Conservation (phyloP, 2,329 filamentous ascomycete genomes). For the Alternaria triticina region DNA sequence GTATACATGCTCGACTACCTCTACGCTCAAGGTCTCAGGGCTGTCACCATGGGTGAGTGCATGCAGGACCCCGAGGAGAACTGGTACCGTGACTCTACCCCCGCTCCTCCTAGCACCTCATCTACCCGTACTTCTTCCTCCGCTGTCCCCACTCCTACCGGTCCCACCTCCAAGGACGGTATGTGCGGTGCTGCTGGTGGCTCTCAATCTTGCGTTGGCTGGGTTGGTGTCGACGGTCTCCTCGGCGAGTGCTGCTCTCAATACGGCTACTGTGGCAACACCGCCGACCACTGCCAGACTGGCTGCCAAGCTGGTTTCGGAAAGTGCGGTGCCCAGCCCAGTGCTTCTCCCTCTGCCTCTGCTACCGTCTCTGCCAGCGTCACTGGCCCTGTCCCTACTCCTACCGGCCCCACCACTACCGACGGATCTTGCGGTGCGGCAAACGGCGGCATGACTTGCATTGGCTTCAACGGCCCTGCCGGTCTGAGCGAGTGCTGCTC, state of each 20-base stretch:
- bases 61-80: constrained; percentile 53
- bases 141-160: constrained; percentile 27
- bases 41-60: constrained; percentile 58
- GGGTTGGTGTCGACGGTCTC: constrained; percentile 26
- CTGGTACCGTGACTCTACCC: constrained; percentile 55
- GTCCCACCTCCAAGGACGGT: constrained; percentile 26
- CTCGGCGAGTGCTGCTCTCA: constrained; percentile 53
- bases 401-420: constrained; percentile 18
- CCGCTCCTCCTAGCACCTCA: constrained; percentile 43
- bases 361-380: constrained; percentile 29
- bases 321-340: constrained; percentile 14
- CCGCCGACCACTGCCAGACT: constrained; percentile 30
- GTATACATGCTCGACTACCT: constrained; percentile 52
- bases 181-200: constrained; percentile 25
- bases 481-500: constrained; percentile 53
- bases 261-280: constrained; percentile 48
- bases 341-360: constrained; percentile 4
- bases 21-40: constrained; percentile 48
- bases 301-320: constrained; percentile 29
- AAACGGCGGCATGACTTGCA: constrained; percentile 25
- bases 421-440: constrained; percentile 29
- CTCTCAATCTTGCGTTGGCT: constrained; percentile 30
- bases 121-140: constrained; percentile 14
- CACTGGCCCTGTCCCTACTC: constrained; percentile 41
- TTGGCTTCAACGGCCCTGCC: constrained; percentile 31